Percentiles rank a stretch among this genome's conserved stretches.
Conservation (phyloP, 257 asterid genomes). For the Cynanchum wilfordii region DNA sequence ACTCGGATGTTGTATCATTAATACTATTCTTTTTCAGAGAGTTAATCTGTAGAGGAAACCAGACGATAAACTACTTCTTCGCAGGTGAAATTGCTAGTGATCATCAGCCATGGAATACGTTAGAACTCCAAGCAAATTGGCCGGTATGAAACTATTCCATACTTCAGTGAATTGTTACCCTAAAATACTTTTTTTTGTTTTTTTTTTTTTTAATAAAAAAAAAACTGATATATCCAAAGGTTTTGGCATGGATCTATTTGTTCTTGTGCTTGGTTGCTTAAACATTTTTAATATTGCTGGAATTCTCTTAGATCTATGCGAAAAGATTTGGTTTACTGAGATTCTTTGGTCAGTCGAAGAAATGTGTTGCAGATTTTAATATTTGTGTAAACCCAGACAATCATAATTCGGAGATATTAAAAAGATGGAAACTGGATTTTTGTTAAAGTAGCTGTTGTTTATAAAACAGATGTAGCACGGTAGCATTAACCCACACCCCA, state of each 20-base stretch:
- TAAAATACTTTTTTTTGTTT: too few relatives aligned
- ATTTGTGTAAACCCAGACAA: too few relatives aligned
- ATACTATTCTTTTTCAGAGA: background rate
- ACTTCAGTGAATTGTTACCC: background rate
- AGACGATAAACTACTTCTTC: conserved; percentile 19
- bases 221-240: background rate
- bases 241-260: background rate
- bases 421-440: too few relatives aligned
- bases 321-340: too few relatives aligned
- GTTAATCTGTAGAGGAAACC: conserved; percentile 1
- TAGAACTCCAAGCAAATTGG: conserved; percentile 47
- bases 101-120: conserved; percentile 38
- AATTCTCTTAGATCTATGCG: background rate
- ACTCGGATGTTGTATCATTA: conserved; percentile 1
- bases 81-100: conserved; percentile 54
- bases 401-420: too few relatives aligned
- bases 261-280: background rate
- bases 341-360: too few relatives aligned
- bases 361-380: too few relatives aligned
- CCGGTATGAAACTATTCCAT: conserved; percentile 30
- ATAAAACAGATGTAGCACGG: too few relatives aligned
- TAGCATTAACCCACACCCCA: too few relatives aligned
- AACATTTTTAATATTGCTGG: background rate
- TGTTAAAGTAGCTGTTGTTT: too few relatives aligned
- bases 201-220: too few relatives aligned